Base-by-base conservation (phyloP, 768 basidiomycete genomes). In the Boletus edulis region DNA sequence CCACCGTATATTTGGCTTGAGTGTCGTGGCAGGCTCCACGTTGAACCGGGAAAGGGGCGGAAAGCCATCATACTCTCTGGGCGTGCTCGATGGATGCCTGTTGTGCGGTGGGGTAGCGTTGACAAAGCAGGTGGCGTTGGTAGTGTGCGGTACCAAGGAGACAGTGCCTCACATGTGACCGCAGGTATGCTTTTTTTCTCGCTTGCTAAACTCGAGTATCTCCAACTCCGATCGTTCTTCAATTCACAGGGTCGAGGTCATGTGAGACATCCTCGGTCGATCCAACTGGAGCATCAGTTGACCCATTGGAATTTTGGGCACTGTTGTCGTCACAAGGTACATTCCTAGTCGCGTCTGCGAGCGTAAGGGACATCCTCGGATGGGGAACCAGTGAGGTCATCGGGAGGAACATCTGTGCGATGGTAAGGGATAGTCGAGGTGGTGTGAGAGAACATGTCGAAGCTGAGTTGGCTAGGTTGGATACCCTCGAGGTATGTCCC, bases 31-130 rank as follows among this genome's bases (percentile, higher is more conserved):
- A 78, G 91, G 31, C 78, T 98, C 39, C 89, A 95, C 63, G 81
- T 91, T 52, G 96, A 99, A 74, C 87, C 93, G 0, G 93, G 94
- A 2, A 98, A 98, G 66, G 94, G 94, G 1, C 77, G 94, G 37
- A 97, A 98, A 72, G 92, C 94, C 2, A 93, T 99, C 65, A 84
- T 99, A 35, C 78, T 99, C n/a, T 84, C 82, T 52, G 95, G 89
- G 0, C 79, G 96, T 10, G 82, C 86, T 31, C 74, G 87, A 43
- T 79, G 79, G 63, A 86, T 91, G 78, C 82, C 84, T 9, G 66
- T 61, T 2, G 68, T 93, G 22, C 69, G 66, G 5, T 94, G 91
- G 91, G 75, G 73, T 4, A 73, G 76, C 37, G 71, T 94, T 29
- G 69, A 73, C 2, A 65, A 68, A 29, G 78, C 77, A 3, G 85